phyloP scores from a whole-genome alignment of 495 filamentous ascomycete genomes.

The Trichoderma erinaceum region DNA sequence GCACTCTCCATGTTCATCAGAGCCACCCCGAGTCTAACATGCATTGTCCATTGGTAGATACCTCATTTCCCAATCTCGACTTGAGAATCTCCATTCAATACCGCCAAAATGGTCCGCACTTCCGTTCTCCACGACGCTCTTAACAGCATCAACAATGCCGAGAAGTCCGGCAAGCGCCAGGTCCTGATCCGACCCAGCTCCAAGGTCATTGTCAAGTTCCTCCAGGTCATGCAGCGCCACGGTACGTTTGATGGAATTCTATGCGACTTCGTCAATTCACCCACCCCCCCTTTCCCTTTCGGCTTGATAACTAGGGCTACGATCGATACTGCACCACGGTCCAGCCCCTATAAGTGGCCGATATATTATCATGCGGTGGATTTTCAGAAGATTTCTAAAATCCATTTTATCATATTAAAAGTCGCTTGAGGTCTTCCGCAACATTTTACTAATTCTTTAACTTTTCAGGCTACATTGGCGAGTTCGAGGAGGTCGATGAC shows the following conservation, averaged over 20 bases:
- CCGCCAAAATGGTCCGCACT: conserved; percentile 93
- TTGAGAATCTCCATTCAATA: conserved; percentile 65
- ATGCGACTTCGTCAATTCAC: conserved; percentile 15
- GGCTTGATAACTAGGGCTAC: conserved; percentile 99
- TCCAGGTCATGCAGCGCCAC: conserved; percentile 97
- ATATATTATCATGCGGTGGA: conserved; percentile 68
- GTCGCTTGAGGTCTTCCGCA: conserved; percentile 74
- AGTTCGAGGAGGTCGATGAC: conserved; percentile 99
- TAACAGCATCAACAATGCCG: conserved; percentile 99
- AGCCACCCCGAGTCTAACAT: conserved; percentile 79
- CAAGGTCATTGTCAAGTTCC: conserved; percentile 99
- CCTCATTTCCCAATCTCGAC: conserved; percentile 62
- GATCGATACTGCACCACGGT: conserved; percentile 69
- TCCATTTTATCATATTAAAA: conserved; percentile 61
- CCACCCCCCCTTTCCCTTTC: conserved; percentile 35
- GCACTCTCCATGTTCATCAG: conserved; percentile 84
- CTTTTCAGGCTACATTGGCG: conserved; percentile 89
- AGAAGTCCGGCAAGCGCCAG: conserved; percentile 98
- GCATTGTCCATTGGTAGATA: conserved; percentile 52
- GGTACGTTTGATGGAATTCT: conserved; percentile 56
- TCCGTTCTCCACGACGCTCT: conserved; percentile 98
- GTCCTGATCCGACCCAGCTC: conserved; percentile 92
- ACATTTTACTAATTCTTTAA: conserved; percentile 59
- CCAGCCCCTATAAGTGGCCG: conserved; percentile 99
- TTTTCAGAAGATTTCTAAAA: conserved; percentile 93